Base-by-base conservation (phyloP, 805 yeast genomes). In the Candida chilensis region DNA sequence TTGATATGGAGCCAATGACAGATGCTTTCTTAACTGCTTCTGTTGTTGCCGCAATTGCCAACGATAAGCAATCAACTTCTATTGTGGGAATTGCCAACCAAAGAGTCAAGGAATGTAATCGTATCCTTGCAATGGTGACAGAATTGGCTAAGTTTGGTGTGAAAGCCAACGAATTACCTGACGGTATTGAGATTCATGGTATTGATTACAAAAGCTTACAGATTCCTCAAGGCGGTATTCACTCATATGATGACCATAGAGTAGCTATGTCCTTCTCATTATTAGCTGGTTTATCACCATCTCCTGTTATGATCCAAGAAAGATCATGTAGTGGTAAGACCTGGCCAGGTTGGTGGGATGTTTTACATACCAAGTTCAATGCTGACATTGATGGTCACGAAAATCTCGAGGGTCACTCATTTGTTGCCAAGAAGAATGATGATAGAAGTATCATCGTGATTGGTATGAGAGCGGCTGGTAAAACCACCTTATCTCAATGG, bases 321-420 rank as follows among this genome's bases (percentile, higher is more conserved):
- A 76, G 96, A 57, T 73, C 81, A 16, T 86, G 96, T 50, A 94
- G 96, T 2, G 94, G 90, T 34, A 92, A 92, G 61, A 92, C 98
- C 0, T 92, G 98, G 98, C 98, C 98, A 14, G 97, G 96, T 22
- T 92, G 98, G 98, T 92, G 98, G 98, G 98, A 92, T 57, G 71
- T 78, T 20, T 63, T 92, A 38, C 87, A 78, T 49, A 70, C 81
- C 29, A 57, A 67, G 28, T 73, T 92, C 44, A 69, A 75, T 14
- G 80, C 73, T 16, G 45, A 54, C 8, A 54, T 92, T 21, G 81
- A 76, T 44, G 98, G 98, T 16, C 65, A 64, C 42, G 94, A 83
- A 47, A 29, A 33, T 11, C 34, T 33, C 17, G 35, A 37, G 5
- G 36, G 41, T 16, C 32, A 42, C 8, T 40, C 42, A 17, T 36